A percentile compares a stretch with the other conserved stretches of the same genome.
phyloP scores from a whole-genome alignment of 148 eudicot species.

The Rhododendron simsii region DNA sequence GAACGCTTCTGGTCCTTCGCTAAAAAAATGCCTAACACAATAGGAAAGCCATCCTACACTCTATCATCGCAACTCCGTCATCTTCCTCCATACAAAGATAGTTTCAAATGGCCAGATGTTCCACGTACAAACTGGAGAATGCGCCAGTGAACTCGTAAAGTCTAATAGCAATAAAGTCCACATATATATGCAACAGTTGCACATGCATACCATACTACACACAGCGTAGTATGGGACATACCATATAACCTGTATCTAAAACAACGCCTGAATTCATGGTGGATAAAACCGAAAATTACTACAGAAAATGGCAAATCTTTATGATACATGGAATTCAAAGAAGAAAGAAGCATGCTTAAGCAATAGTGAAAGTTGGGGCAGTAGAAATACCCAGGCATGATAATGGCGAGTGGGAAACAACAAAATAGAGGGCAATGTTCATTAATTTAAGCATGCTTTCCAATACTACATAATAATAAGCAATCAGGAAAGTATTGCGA shows the following conservation, averaged over 20 bases:
- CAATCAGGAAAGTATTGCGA: not conserved
- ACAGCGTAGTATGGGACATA: not conserved
- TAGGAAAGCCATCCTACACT: not conserved
- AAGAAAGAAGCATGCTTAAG: conserved; percentile 4
- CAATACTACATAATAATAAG: not conserved
- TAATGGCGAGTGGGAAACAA: not conserved
- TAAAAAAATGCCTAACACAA: not conserved
- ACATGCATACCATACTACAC: not conserved
- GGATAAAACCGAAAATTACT: not conserved
- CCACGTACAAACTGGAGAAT: not conserved
- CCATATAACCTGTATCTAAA: not conserved
- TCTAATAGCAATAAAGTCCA: not conserved
- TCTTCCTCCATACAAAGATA: not conserved
- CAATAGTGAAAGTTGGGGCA: not conserved
- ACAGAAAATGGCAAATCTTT: not conserved
- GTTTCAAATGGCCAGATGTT: not conserved
- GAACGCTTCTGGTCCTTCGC: not conserved
- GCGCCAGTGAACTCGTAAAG: not conserved
- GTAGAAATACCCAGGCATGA: not conserved
- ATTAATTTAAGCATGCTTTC: not conserved
- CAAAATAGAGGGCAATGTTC: not conserved
- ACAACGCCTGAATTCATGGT: not conserved
- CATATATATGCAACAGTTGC: not conserved
- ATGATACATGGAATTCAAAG: not conserved
- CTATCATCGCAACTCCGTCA: not conserved